A percentile compares a stretch with the other conserved stretches of the same genome.
Evolutionary conservation across 169 alveolate genomes (phyloP).

Genomic region (Plasmodium fragile): DNA sequence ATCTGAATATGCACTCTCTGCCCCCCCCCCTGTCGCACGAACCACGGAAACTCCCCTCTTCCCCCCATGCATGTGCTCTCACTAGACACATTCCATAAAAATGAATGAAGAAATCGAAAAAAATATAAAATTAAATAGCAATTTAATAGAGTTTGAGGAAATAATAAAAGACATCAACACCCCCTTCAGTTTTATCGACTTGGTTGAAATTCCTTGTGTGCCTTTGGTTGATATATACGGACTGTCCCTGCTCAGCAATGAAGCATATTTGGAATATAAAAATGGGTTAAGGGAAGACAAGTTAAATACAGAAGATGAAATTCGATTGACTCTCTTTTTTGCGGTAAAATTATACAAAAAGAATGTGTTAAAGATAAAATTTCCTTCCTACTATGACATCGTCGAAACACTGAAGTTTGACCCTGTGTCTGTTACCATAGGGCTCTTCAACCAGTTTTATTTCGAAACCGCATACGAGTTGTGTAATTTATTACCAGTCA

Average conservation of each 20-base stretch:
- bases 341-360: conserved; percentile 73
- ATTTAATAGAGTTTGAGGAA: conserved; percentile 71
- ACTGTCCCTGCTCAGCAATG: conserved; percentile 60
- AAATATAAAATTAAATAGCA: conserved; percentile 64
- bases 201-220: conserved; percentile 73
- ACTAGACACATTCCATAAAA: conserved; percentile 3
- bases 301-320: conserved; percentile 61
- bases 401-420: conserved; percentile 69
- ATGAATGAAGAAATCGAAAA: conserved; percentile 57
- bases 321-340: conserved; percentile 57
- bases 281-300: conserved; percentile 74
- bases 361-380: conserved; percentile 61
- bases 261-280: conserved; percentile 73
- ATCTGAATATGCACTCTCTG: conserved; percentile 1
- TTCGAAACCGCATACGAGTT: conserved; percentile 75
- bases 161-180: conserved; percentile 71
- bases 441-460: conserved; percentile 70
- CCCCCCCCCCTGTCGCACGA: not conserved
- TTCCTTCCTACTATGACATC: conserved; percentile 74
- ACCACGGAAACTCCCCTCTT: not conserved
- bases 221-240: conserved; percentile 71
- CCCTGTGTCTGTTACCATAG: conserved; percentile 72
- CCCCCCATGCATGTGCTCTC: not conserved
- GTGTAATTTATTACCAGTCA: conserved; percentile 60
- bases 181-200: conserved; percentile 70